Evolutionary conservation across 2,329 filamentous ascomycete genomes (phyloP), one percentile per base, ranked within the genome.

Genomic region (Amauroascus niger): DNA sequence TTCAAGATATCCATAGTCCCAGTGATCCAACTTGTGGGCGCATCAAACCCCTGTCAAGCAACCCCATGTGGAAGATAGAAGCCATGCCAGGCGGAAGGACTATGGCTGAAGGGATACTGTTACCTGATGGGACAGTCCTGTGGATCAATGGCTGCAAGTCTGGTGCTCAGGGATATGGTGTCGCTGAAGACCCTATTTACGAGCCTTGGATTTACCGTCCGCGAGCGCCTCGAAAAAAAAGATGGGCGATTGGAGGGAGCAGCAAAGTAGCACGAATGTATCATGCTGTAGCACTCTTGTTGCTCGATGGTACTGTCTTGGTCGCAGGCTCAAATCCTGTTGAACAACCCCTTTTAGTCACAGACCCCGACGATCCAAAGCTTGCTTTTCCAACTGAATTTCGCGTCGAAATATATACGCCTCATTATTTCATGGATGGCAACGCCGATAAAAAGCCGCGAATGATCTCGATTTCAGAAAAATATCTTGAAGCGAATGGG

Each of bases 311-410:
- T 22, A 82, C 78, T 0, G 65, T 83, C 6, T 71, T 83, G 64
- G 69, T 83, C 52, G 74, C 79, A 20, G 80, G 80, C 30, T 80
- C 77, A 50, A 82, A 82, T 63, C 80, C 81, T 1, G 76, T 81
- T 26, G 74, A 82, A 61, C 75, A 77, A 71, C 79, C 79, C 14
- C 65, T 79, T 32, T 71, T 79, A 9, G 61, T 67, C 13, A 60
- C 76, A 7, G 66, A 71, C 51, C 65, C 69, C 0, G 61, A 71
- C 51, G 65, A 76, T 54, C 76, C 75, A 8, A 61, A 51, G 20
- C 61, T 60, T 53, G 64, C 67, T 43, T 83, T 71, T 63, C 70
- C 75, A 16, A 83, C 79, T 1, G 80, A 83, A 57, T 82, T 81
- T 69, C 75, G 79, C 33, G 78, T 82, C 41, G 80, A 83, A 63